Conservation (phyloP, 2,329 filamentous ascomycete species). For the Monilinia fructicola region DNA sequence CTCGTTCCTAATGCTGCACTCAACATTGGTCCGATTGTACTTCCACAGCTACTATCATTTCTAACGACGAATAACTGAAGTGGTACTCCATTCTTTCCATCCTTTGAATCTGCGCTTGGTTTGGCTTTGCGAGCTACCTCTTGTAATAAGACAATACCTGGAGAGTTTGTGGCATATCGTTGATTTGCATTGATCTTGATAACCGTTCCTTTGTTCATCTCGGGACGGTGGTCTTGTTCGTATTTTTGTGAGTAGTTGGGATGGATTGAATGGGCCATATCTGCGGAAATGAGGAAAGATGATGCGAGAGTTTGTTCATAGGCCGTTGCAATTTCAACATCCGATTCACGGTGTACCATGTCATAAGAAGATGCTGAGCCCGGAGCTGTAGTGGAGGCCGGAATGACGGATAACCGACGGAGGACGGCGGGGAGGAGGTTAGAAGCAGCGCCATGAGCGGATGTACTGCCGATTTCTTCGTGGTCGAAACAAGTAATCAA, state of each 20-base stretch:
- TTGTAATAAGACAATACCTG: constrained; percentile 88
- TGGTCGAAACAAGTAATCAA: constrained; percentile 96
- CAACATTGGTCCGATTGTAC: constrained; percentile 97
- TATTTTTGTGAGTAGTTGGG: constrained; percentile 94
- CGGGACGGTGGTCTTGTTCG: constrained; percentile 83
- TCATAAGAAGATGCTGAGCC: constrained; percentile 65
- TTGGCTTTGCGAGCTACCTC: constrained; percentile 70
- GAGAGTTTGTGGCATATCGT: constrained; percentile 93
- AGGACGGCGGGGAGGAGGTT: constrained; percentile 87
- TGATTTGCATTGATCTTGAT: constrained; percentile 99
- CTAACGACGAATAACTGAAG: constrained; percentile 94
- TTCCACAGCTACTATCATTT: constrained; percentile 92
- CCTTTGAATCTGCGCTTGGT: constrained; percentile 46
- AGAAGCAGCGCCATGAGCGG: constrained; percentile 89
- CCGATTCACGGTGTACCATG: constrained; percentile 49
- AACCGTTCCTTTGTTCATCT: constrained; percentile 95
- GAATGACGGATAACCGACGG: constrained; percentile 79
- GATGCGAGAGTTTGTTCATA: constrained; percentile 90
- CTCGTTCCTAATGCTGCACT: constrained; percentile 81
- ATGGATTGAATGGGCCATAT: constrained; percentile 96
- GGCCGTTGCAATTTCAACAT: constrained; percentile 69
- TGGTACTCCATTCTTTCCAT: constrained; percentile 66
- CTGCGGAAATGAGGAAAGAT: constrained; percentile 91
- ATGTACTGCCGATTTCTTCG: constrained; percentile 92
- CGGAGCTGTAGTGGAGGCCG: constrained; percentile 46